These are phyloP conservation scores for Parachlorella kessleri DNA, from an alignment of 139 green algal species.

Conservation along the genomic window DNA sequence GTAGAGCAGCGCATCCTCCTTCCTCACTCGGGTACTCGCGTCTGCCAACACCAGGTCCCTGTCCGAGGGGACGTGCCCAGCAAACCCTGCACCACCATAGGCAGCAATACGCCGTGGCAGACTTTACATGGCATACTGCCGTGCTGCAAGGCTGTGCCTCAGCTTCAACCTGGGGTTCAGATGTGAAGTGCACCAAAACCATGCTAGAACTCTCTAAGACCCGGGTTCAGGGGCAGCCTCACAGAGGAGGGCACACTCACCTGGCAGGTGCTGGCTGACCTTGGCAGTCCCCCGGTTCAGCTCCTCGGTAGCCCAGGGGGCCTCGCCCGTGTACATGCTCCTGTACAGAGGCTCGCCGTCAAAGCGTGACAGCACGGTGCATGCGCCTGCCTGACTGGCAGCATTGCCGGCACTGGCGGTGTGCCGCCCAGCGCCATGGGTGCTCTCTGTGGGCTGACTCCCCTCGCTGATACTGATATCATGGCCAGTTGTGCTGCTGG, in stretches of 20 bases:
- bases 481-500: no score
- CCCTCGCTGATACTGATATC: no score
- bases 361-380: neutral
- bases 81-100: neutral
- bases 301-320: neutral
- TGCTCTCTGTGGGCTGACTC: no score
- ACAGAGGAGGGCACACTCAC: no score
- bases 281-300: neutral
- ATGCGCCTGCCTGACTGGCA: neutral
- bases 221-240: no score
- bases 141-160: no score
- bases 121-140: no score
- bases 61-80: neutral
- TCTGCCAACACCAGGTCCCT: neutral
- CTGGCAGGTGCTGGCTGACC: neutral
- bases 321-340: neutral
- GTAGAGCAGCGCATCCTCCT: slow-evolving; percentile 28
- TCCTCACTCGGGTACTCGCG: neutral
- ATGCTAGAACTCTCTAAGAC: no score
- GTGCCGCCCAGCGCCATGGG: no score
- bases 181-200: no score
- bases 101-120: neutral
- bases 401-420: neutral
- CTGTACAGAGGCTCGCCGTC: neutral
- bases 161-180: no score